Conservation (phyloP, 805 yeast genomes). For the Saccharomycopsis schoenii region DNA sequence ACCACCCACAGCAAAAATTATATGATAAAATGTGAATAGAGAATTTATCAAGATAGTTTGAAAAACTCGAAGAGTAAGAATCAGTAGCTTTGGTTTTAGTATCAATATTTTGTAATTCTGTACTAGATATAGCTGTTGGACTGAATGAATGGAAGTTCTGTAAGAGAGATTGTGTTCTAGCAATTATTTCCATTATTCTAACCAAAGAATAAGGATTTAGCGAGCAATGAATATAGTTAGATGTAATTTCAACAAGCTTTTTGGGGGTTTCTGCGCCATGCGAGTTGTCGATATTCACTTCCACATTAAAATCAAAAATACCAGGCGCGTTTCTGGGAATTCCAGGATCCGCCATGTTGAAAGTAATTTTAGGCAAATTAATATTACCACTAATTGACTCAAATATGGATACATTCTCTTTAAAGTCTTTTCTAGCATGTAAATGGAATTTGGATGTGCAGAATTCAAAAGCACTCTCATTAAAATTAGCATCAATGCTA, state of each 20-base stretch:
- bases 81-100: neutral
- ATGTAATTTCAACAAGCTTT: slow-evolving; percentile 25
- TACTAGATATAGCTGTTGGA: neutral
- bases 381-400: slow-evolving; percentile 3
- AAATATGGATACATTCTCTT: neutral
- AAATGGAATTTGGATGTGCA: neutral
- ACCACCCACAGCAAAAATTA: slow-evolving; percentile 71
- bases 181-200: slow-evolving; percentile 27
- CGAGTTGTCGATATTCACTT: slow-evolving; percentile 34
- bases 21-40: slow-evolving; percentile 52
- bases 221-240: slow-evolving; percentile 49
- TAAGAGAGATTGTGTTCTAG: neutral
- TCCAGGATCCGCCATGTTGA: slow-evolving; percentile 5
- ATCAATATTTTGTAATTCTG: neutral
- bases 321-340: slow-evolving; percentile 26
- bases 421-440: neutral
- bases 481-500: neutral
- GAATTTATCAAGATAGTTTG: slow-evolving; percentile 26
- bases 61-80: neutral
- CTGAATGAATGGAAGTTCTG: neutral
- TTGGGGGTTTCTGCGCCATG: slow-evolving; percentile 19
- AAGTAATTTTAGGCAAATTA: neutral
- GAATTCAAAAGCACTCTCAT: slow-evolving; percentile 1
- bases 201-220: slow-evolving; percentile 43
- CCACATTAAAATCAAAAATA: slow-evolving; percentile 37